These are phyloP conservation scores for Botrytis pseudocinerea DNA, from an alignment of 2,329 filamentous ascomycete genomes.

Conservation along the genomic window DNA sequence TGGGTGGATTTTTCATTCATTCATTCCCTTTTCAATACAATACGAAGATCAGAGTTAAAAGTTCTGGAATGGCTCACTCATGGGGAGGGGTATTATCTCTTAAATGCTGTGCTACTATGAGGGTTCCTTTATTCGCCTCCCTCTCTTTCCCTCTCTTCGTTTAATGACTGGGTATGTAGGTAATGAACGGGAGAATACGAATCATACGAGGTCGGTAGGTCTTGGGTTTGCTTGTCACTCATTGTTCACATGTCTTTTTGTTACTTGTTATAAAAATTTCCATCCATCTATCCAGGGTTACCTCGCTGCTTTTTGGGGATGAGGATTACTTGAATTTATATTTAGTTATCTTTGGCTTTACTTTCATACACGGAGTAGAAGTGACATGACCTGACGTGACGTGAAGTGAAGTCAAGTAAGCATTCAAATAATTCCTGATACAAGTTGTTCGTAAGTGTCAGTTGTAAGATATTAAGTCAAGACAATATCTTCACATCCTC, in stretches of 20 bases:
- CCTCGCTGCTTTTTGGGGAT: background rate
- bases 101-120: no score
- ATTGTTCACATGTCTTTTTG: background rate
- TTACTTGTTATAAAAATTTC: background rate
- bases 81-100: background rate
- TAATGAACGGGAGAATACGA: background rate
- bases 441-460: no score
- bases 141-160: no score
- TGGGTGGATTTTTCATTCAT: background rate
- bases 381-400: background rate
- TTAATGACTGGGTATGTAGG: no score
- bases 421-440: background rate
- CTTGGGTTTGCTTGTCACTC: background rate
- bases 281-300: no score
- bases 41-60: background rate
- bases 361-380: no score
- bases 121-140: no score
- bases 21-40: background rate
- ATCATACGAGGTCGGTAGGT: background rate
- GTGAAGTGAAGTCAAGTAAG: background rate
- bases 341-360: no score
- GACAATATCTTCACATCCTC: background rate
- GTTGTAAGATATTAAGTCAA: no score
- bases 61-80: background rate
- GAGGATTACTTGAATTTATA: no score